phyloP scores from a whole-genome alignment of 805 yeast genomes.

The Babjeviella inositovora region DNA sequence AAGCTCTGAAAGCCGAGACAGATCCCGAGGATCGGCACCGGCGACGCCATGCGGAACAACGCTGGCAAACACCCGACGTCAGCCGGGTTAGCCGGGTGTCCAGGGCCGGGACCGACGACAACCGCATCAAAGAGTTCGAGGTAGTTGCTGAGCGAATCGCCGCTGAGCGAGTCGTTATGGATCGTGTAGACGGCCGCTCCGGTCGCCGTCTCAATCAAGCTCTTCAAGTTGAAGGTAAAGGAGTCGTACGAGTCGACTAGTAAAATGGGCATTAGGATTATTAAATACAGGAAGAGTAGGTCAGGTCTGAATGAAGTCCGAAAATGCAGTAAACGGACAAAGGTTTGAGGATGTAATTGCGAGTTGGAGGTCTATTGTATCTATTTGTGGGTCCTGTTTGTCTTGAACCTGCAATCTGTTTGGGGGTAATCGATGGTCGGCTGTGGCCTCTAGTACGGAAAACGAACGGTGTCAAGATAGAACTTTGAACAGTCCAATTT shows the following conservation, averaged over 20 bases:
- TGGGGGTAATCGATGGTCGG: no score
- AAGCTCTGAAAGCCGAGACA: slow-evolving; percentile 88
- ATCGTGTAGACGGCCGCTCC: slow-evolving; percentile 31
- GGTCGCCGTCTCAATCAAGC: slow-evolving; percentile 39
- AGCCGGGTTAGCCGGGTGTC: slow-evolving; percentile 46
- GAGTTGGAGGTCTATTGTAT: no score
- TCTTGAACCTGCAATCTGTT: no score
- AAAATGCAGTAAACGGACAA: no score
- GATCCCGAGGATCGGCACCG: slow-evolving; percentile 70
- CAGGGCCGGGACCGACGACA: slow-evolving; percentile 96
- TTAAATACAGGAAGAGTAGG: no score
- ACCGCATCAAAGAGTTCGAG: slow-evolving; percentile 52
- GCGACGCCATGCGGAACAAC: slow-evolving; percentile 23
- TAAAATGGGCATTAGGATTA: slow-evolving; percentile 28
- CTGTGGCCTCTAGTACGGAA: no score
- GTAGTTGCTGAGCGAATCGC: slow-evolving; percentile 17
- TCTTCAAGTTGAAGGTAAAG: slow-evolving; percentile 69
- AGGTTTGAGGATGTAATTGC: no score
- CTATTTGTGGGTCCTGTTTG: no score
- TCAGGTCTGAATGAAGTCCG: no score
- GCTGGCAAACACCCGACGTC: slow-evolving; percentile 65
- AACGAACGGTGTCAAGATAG: no score
- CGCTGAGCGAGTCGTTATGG: slow-evolving; percentile 16
- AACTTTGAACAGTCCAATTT: no score
- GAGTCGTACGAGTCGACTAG: slow-evolving; percentile 92